Conservation (phyloP, 129 eudicot species). For the Scalesia atractyloides region DNA sequence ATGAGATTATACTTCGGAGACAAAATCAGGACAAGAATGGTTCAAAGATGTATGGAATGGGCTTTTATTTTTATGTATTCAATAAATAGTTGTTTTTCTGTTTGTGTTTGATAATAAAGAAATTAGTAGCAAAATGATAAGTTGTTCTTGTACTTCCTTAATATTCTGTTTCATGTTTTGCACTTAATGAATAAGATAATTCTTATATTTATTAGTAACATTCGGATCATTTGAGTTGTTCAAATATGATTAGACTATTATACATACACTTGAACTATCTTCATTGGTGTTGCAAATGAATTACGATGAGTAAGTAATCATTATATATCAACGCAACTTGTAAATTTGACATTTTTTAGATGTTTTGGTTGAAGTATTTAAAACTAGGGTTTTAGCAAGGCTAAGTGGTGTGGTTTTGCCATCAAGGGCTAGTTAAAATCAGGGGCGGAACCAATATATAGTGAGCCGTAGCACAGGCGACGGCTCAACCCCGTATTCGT, state of each 20-base stretch:
- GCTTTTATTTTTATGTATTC: slow-evolving; percentile 8
- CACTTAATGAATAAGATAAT: neutral
- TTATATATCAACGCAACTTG: no score
- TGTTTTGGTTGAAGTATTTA: no score
- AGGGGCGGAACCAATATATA: no score
- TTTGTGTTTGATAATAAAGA: slow-evolving; percentile 15
- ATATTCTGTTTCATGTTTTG: neutral
- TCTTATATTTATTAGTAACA: neutral
- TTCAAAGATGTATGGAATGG: slow-evolving; percentile 7
- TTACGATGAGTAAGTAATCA: no score
- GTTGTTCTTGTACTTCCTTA: neutral
- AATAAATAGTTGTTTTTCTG: slow-evolving; percentile 5
- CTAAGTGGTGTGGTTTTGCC: no score
- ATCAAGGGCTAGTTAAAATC: no score
- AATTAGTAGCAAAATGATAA: neutral
- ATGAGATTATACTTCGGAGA: slow-evolving; percentile 6
- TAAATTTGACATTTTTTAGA: no score
- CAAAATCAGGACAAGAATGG: neutral
- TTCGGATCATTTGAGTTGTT: neutral
- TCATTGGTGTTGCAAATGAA: no score
- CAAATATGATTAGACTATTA: neutral
- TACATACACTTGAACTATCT: neutral
- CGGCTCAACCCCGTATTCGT: no score
- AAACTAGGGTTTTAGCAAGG: no score
- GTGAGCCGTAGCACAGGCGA: no score